Evolutionary conservation across 345 rosid species (phyloP).

Genomic region (Lagerstroemia speciosa): DNA sequence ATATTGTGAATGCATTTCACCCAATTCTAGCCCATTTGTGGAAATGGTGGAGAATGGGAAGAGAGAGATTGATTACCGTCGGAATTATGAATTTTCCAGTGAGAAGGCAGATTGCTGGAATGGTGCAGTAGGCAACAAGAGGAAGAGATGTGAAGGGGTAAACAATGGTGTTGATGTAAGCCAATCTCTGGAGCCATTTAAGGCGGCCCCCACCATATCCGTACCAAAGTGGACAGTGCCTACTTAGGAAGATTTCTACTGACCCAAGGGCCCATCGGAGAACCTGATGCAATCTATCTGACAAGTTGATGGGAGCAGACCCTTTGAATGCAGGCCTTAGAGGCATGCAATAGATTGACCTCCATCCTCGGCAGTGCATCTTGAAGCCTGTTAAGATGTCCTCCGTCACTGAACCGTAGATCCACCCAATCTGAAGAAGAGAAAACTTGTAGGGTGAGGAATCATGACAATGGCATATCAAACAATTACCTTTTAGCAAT

Average conservation of each 20-base stretch:
- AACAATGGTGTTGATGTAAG: constrained; percentile 85
- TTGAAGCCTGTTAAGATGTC: constrained; percentile 82
- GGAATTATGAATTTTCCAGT: constrained; percentile 70
- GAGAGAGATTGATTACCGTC: constrained; percentile 40
- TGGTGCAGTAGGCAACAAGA: constrained; percentile 76
- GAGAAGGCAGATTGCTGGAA: constrained; percentile 52
- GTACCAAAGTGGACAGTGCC: constrained; percentile 97
- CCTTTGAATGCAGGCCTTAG: constrained; percentile 96
- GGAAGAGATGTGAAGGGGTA: constrained; percentile 98
- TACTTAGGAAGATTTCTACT: constrained; percentile 85
- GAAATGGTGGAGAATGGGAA: background rate
- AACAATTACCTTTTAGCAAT: background rate
- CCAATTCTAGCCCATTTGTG: background rate
- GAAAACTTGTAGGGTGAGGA: background rate
- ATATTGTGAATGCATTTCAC: background rate
- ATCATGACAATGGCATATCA: background rate
- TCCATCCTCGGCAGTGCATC: constrained; percentile 99
- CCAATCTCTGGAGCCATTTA: constrained; percentile 82
- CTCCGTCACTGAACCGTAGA: constrained; percentile 39
- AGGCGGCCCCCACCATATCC: constrained; percentile 96
- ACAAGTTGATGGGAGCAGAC: constrained; percentile 24
- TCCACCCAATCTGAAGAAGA: constrained; percentile 85
- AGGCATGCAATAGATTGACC: constrained; percentile 96
- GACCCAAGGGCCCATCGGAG: constrained; percentile 99
- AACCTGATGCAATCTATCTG: constrained; percentile 91